A percentile compares a stretch with the other conserved stretches of the same genome.
phyloP scores from a whole-genome alignment of 345 rosid genomes.

The Euphorbia pulcherrima region DNA sequence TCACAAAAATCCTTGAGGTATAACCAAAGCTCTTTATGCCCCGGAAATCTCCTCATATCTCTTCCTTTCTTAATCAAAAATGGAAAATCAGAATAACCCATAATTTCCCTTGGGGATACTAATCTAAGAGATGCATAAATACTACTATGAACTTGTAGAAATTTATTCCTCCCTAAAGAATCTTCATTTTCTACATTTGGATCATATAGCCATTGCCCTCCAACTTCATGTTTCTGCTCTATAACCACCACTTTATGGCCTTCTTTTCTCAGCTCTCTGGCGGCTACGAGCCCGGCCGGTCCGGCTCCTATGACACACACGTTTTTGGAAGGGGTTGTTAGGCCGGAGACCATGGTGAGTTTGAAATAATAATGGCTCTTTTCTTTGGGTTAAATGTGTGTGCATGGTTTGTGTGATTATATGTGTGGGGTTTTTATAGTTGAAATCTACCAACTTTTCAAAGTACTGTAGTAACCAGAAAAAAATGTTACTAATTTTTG shows the following conservation, averaged over 20 bases:
- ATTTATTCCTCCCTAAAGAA: conserved; percentile 41
- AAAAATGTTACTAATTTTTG: background rate
- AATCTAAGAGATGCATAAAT: conserved; percentile 73
- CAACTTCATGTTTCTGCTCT: conserved; percentile 84
- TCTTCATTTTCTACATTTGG: conserved; percentile 55
- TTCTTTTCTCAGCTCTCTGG: conserved; percentile 81
- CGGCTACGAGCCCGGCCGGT: conserved; percentile 81
- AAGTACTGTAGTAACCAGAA: background rate
- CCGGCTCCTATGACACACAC: conserved; percentile 98
- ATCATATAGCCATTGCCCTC: conserved; percentile 88
- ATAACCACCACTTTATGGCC: conserved; percentile 66
- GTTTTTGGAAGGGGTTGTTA: conserved; percentile 20
- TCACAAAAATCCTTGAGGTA: conserved; percentile 73
- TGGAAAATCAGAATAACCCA: conserved; percentile 88
- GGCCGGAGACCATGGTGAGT: conserved; percentile 44
- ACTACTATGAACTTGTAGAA: conserved; percentile 70
- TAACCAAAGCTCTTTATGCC: conserved; percentile 73
- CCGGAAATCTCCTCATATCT: conserved; percentile 80
- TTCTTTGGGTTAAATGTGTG: background rate
- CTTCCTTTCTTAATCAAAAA: conserved; percentile 67
- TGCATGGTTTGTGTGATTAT: background rate
- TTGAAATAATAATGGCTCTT: background rate
- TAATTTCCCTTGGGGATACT: conserved; percentile 75
- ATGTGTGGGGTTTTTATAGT: background rate
- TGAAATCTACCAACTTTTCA: background rate